Evolutionary conservation across 352 stramenopile genomes (phyloP).

Genomic region (Pythium plurisporium): DNA sequence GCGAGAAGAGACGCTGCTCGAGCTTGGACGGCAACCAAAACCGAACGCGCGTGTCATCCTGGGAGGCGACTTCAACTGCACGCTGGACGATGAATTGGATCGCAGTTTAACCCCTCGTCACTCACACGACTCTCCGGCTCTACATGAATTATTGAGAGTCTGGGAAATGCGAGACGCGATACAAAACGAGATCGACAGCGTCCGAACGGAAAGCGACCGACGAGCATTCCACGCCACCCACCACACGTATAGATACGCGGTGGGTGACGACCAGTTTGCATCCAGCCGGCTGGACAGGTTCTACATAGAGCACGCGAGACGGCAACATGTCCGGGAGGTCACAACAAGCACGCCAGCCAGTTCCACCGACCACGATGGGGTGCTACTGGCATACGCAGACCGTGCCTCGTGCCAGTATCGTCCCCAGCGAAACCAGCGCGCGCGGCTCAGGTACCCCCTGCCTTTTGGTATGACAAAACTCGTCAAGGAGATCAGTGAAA

Average conservation of each 20-base stretch:
- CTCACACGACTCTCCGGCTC: not conserved
- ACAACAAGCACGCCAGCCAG: not conserved
- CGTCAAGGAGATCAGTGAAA: not conserved
- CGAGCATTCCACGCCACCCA: not conserved
- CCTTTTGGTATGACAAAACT: not conserved
- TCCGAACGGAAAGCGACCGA: not conserved
- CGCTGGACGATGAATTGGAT: not conserved
- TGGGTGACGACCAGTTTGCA: not conserved
- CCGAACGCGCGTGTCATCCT: not conserved
- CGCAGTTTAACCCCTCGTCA: not conserved
- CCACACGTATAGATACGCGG: conserved; percentile 3
- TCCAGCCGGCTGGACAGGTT: conserved; percentile 4
- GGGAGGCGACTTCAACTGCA: conserved; percentile 10
- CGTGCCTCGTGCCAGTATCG: not conserved
- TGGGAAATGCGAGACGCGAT: not conserved
- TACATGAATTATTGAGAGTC: not conserved
- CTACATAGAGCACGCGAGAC: not conserved
- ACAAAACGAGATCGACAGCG: not conserved
- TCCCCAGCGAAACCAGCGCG: not conserved
- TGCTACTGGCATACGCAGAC: not conserved
- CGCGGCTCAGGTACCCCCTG: not conserved
- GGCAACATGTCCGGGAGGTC: not conserved
- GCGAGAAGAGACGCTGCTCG: not conserved
- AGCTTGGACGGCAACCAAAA: not conserved
- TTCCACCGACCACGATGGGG: conserved; percentile 5